Conservation (phyloP, 768 basidiomycete species). For the Leccinum uliginosum region DNA sequence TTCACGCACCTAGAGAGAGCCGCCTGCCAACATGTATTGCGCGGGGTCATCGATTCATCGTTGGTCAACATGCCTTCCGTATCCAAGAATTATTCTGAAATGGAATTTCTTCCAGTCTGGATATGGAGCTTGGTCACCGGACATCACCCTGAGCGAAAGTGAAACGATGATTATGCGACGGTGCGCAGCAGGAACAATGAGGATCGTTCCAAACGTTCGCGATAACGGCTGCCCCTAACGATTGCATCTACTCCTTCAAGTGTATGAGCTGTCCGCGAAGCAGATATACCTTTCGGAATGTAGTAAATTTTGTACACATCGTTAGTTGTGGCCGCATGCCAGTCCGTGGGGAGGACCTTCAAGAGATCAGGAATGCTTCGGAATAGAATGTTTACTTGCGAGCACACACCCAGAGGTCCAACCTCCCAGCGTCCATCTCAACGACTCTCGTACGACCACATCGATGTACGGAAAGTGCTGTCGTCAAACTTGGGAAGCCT, state of each 20-base stretch:
- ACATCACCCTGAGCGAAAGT: conserved; percentile 5
- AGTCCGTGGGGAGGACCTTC: background rate
- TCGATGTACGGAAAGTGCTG: too few relatives aligned
- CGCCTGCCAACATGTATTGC: background rate
- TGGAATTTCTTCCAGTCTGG: conserved; percentile 5
- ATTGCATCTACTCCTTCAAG: background rate
- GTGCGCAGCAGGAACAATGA: too few relatives aligned
- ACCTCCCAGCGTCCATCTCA: too few relatives aligned
- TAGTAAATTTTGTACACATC: background rate
- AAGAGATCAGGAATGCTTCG: background rate
- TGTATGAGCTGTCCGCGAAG: background rate
- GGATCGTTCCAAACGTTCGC: conserved; percentile 7
- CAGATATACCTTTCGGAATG: background rate
- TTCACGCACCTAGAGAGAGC: background rate
- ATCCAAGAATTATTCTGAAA: conserved; percentile 14
- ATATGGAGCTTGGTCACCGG: conserved; percentile 11
- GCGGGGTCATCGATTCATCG: conserved; percentile 1
- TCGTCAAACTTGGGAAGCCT: too few relatives aligned
- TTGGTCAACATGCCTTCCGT: conserved; percentile 3
- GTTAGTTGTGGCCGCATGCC: background rate
- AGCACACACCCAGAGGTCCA: conserved; percentile 8
- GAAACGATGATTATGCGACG: background rate
- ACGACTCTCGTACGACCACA: too few relatives aligned
- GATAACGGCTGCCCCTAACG: conserved; percentile 3
- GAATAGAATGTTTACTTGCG: background rate